These are phyloP conservation scores for Cydonia oblonga DNA, from an alignment of 331 rosid species.

Conservation along the genomic window DNA sequence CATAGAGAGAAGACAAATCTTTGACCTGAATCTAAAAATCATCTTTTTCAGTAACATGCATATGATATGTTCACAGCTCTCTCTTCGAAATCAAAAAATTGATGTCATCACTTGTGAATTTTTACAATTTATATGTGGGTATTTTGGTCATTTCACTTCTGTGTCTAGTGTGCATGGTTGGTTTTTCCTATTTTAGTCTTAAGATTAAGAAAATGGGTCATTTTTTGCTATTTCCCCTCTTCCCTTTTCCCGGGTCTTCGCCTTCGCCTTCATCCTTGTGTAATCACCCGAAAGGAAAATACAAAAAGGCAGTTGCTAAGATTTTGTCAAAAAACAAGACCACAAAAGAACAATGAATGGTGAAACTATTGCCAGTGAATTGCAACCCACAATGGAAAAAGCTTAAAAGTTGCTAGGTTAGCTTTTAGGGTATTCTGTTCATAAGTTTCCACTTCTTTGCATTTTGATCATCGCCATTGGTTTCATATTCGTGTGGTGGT, in stretches of 20 bases:
- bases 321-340: neutral
- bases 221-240: neutral
- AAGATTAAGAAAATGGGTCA: too few species aligned
- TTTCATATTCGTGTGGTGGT: neutral
- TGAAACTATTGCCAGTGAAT: neutral
- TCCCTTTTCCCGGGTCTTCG: neutral
- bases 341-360: neutral
- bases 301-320: neutral
- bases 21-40: too few species aligned
- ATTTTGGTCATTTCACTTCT: too few species aligned
- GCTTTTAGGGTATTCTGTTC: neutral
- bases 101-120: too few species aligned
- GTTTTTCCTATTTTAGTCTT: too few species aligned
- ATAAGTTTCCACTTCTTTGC: neutral
- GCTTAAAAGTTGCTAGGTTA: neutral
- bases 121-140: too few species aligned
- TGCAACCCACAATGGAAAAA: neutral
- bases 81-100: too few species aligned
- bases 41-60: too few species aligned
- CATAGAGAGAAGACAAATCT: too few species aligned
- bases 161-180: too few species aligned
- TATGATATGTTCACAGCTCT: too few species aligned
- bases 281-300: neutral
- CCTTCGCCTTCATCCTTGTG: constrained; percentile 10
- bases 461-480: neutral